phyloP scores from a whole-genome alignment of 1,139 yeast genomes.

The Sugiyamaella novakii region DNA sequence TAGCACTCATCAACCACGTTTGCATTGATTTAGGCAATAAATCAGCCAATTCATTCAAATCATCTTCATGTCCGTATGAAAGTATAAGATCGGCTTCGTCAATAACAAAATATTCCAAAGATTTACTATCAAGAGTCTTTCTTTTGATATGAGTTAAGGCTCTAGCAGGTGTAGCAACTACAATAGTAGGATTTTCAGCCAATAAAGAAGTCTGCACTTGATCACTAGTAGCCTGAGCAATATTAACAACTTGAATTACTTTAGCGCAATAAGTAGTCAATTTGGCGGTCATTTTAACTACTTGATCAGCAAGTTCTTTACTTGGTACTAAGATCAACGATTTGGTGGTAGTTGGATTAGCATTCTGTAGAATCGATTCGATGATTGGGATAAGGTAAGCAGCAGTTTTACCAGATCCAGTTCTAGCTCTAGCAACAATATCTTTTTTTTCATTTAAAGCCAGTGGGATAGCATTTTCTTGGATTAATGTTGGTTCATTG shows the following conservation, averaged over 20 bases:
- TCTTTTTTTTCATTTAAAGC: constrained; percentile 87
- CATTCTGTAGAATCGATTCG: constrained; percentile 56
- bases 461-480: constrained; percentile 87
- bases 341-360: constrained; percentile 21
- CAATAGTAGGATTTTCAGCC: constrained; percentile 69
- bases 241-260: constrained; percentile 64
- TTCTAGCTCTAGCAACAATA: constrained; percentile 82
- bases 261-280: constrained; percentile 72
- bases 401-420: constrained; percentile 90
- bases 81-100: constrained; percentile 95
- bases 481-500: constrained; percentile 84
- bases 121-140: constrained; percentile 45
- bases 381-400: constrained; percentile 81
- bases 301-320: constrained; percentile 84
- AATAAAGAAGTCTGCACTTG: constrained; percentile 72
- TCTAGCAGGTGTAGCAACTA: constrained; percentile 87
- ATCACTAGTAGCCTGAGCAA: constrained; percentile 73
- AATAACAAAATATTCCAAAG: constrained; percentile 72
- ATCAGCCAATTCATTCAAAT: constrained; percentile 61
- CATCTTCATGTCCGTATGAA: constrained; percentile 90
- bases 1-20: constrained; percentile 95
- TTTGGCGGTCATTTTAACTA: constrained; percentile 65
- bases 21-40: constrained; percentile 75
- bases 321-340: constrained; percentile 81
- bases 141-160: constrained; percentile 52